Evolutionary conservation across 331 rosid species (phyloP), one percentile per base, ranked within the genome.

Genomic region (Quercus tomentella): DNA sequence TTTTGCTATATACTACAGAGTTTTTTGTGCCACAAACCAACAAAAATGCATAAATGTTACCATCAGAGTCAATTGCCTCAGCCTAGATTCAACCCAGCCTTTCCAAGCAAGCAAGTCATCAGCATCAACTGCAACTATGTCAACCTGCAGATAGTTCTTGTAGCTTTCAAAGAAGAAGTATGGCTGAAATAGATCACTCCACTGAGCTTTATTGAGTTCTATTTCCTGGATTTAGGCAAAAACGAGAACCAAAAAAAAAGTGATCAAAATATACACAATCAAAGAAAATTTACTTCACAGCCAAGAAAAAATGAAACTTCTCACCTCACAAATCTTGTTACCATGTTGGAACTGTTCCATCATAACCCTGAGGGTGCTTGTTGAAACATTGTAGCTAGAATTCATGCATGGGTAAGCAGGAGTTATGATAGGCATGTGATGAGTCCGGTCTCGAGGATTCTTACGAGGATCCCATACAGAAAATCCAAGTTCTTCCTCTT

Each of bases 11-110:
- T 9, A 35, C 72, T 35, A 33, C 17, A 33, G 7, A 60, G 18
- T 12, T 60, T 60, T 60, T 23, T 41, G 66, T 68, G 58, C 57
- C 49, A 58, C 71, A 31, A 4, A 22, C 74, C 75, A 70, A 30
- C 20, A 10, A 70, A 63, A 75, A 35, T 18, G 35, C 31, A 76
- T 18, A 9, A 41, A 73, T 15, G 23, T 68, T 86, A 90, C 97
- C 97, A 90, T 93, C 70, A 96, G 82, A 65, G 93, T 96, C 81
- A 96, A 91, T 83, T 91, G 94, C 74, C 98, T 89, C 76, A 96
- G 88, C 78, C 97, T 91, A 56, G 99, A 96, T 83, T 93, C 99
- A 69, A 96, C 97, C 99, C 99, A 96, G 68, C 99, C 99, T 82
- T 89, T 96, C 99, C 98, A 96, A 3, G 88, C 80, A 3, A 91